Evolutionary conservation across 352 stramenopile species (phyloP), one percentile per base, ranked within the genome.

Genomic region (Globisporangium camurandrum): DNA sequence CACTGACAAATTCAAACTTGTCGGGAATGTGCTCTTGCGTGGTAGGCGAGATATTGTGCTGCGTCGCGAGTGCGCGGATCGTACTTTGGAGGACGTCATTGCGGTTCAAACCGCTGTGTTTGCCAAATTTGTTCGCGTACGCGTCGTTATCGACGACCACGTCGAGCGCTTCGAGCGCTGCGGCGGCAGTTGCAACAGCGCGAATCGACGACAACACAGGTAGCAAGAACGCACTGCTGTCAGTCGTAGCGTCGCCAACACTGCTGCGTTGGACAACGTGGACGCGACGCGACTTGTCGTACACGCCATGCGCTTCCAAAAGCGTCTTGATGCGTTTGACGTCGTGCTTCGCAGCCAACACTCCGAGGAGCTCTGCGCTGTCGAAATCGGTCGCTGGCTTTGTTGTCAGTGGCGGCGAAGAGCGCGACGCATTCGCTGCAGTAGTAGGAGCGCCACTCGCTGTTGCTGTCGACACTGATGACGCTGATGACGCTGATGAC

Each of bases 271-370:
- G 54, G 3, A 70, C 54, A 9, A 75, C 57, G 46, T 86, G 75
- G 11, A 94, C 71, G 19, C 83, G 80, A 8, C 83, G 80, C 2
- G 71, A 62, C 54, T 90, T 92, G 74, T 94, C 83, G 47, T 94
- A 94, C 9, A 88, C 65, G 0, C 66, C 51, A 4, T 47, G 39
- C 9, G 61, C 59, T 52, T 94, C 83, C 3, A 94, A 51, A 17
- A 87, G 52, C 7, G 74, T 91, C 50, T 94, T 94, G n/a, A 82
- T 46, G 20, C 67, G 67, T 46, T 94, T 94, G 39, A 94, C 83
- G 40, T 81, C 51, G 19, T 67, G 34, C 42, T 92, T 92, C 14
- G 75, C 59, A 23, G 72, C 74, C 22, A 80, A 50, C 54, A 80
- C 61, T 27, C 71, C 71, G 3, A 76, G 59, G 5, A 63, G 54